Evolutionary conservation across 2,329 filamentous ascomycete species (phyloP), one percentile per base, ranked within the genome.

Genomic region (Calonectria henricotiae): DNA sequence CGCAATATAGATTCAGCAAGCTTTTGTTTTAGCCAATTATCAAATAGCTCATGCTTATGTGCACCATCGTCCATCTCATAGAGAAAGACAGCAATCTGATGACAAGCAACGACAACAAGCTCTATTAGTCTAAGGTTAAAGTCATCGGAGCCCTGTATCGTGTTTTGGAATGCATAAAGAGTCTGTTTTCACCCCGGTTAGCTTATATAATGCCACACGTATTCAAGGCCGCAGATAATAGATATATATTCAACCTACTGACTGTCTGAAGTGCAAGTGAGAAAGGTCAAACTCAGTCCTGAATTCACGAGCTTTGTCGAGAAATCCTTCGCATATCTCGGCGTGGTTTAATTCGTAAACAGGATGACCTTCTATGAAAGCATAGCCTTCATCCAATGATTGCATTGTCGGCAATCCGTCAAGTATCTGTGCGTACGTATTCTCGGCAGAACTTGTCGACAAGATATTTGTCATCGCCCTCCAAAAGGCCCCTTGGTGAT

Each of bases 81-180:
- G 20, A 68, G 61, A 20, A 32, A 30, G 8, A 30, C 65, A 32
- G 54, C 62, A 32, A 67, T 68, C 13, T 66, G 54, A 44, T 71
- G 69, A 39, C 39, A 62, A 9, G 62, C 44, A 25, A 37, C 41
- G n/a, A 55, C 65, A 25, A 68, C 47, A 17, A 71, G 44, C 62
- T 69, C 65, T 43, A 67, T 61, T 7, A 68, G 55, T 11, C 65
- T 23, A n/a, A 69, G 32, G 43, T 63, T 51, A 30, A 66, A 69
- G 4, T 39, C 23, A 9, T 63, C 27, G 5, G 65, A 60, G 12
- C 62, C 62, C 17, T 46, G 44, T 2, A 7, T 9, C 4, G 54
- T 58, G 5, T 46, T 62, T 49, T 49, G 54, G 27, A 65, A 65
- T 25, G 54, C 27, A 2, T 2, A 2, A 2, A 68, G 49, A 1